A percentile compares a stretch with the other conserved stretches of the same genome.
Evolutionary conservation across 2,329 filamentous ascomycete species (phyloP).

Genomic region (Botryotinia narcissicola): DNA sequence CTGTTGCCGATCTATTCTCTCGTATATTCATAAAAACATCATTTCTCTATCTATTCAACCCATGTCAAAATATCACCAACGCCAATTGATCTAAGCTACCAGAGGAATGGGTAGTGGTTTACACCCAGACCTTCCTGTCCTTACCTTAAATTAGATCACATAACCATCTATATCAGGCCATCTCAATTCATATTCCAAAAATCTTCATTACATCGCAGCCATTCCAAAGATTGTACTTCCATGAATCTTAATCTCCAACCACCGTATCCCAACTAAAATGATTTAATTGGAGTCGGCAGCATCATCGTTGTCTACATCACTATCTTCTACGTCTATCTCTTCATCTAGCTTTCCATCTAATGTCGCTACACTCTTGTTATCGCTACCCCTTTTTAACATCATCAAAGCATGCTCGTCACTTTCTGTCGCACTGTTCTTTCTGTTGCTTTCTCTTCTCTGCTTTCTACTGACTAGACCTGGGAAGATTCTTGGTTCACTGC

Average conservation of each 20-base stretch:
- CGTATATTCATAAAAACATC: neutral
- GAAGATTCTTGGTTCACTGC: constrained; percentile 66
- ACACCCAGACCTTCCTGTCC: neutral
- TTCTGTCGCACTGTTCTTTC: constrained; percentile 34
- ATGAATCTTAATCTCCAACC: neutral
- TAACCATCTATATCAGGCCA: neutral
- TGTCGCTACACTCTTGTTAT: neutral
- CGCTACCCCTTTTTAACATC: constrained; percentile 6
- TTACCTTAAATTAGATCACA: neutral
- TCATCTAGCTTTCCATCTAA: constrained; percentile 18
- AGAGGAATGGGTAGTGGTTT: neutral
- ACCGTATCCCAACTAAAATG: neutral
- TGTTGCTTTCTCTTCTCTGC: constrained; percentile 33
- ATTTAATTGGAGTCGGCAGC: constrained; percentile 5
- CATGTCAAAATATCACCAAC: neutral
- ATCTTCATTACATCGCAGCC: too few relatives aligned
- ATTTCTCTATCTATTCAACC: neutral
- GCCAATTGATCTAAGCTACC: neutral
- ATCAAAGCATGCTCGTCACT: constrained; percentile 27
- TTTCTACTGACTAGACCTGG: constrained; percentile 61
- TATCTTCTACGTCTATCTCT: neutral
- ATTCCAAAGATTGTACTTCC: neutral
- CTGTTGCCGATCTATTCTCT: neutral
- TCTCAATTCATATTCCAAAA: neutral
- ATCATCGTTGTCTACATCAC: constrained; percentile 7